A percentile compares a stretch with the other conserved stretches of the same genome.
Conservation (phyloP, 176 grass and related monocot species). For the sorghum (Sorghum bicolor) region Sorghum_bicolor_NCBIv3 NC_012871.2:74285501-74286000, state of each 20-base stretch:
- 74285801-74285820: background rate
- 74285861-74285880: background rate
- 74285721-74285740: background rate
- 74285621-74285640: background rate
- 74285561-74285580: background rate
- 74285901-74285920: background rate
- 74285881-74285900: background rate
- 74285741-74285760: constrained; percentile 31
- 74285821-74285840: background rate
- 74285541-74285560: background rate
- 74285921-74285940: background rate
- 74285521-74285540: background rate
- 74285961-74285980: background rate
- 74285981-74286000: background rate
- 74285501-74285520: background rate
- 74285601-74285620: background rate
- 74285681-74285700: background rate
- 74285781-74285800: constrained; percentile 5
- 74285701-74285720: background rate
- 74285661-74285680: background rate
- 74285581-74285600: background rate
- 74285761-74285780: background rate
- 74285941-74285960: background rate
- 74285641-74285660: background rate
- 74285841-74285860: constrained; percentile 8